Evolutionary conservation across 345 rosid genomes (phyloP).

Genomic region (Gossypium australe): DNA sequence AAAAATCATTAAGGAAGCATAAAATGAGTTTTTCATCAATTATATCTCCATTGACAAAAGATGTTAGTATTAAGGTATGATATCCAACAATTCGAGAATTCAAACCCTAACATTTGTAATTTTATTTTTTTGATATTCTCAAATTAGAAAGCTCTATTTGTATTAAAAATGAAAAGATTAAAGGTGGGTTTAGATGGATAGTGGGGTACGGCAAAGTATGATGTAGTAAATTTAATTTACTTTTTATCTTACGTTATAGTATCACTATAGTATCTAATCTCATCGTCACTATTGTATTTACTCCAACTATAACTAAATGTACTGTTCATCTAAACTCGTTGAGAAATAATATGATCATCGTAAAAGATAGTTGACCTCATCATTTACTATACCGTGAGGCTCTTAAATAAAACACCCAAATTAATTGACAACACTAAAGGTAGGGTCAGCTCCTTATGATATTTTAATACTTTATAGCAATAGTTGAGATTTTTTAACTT

Average conservation of each 20-base stretch:
- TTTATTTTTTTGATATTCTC: no score
- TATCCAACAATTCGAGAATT: no score
- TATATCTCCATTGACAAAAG: no score
- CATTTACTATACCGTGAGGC: not conserved
- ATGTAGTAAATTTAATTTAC: rapidly evolving
- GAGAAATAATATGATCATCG: not conserved
- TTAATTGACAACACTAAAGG: not conserved
- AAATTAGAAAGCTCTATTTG: no score
- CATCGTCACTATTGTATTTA: rapidly evolving
- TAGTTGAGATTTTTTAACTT: not conserved
- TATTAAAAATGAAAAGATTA: no score
- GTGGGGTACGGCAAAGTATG: rapidly evolving
- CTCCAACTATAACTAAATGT: no score
- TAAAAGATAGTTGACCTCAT: not conserved
- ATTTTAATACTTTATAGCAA: not conserved
- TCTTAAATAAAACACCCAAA: not conserved
- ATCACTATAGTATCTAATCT: no score
- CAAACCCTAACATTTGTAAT: no score
- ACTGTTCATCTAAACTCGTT: no score
- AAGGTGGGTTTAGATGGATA: rapidly evolving
- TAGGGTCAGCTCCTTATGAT: not conserved
- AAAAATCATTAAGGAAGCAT: no score
- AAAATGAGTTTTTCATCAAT: no score
- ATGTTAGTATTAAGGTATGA: no score
- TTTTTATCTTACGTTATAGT: rapidly evolving